These are phyloP conservation scores for Pythium pyrilobum DNA, from an alignment of 352 stramenopile genomes.

Conservation along the genomic window DNA sequence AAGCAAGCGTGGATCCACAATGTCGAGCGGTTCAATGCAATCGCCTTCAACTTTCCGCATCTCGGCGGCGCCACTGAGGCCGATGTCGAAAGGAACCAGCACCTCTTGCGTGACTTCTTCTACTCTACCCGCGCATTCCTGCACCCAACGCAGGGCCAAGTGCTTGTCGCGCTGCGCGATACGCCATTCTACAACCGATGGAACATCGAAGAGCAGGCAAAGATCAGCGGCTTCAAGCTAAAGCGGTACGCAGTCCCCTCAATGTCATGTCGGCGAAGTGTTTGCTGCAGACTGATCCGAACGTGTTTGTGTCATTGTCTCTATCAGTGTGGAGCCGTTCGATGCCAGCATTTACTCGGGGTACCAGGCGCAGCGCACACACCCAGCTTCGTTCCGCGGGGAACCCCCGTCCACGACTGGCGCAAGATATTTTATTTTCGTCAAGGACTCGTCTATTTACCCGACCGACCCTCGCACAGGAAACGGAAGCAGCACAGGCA, in stretches of 20 bases:
- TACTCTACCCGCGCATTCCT: slow-evolving; percentile 54
- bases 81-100: slow-evolving; percentile 81
- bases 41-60: slow-evolving; percentile 87
- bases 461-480: slow-evolving; percentile 25
- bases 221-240: slow-evolving; percentile 54
- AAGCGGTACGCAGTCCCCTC: slow-evolving; percentile 43
- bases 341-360: slow-evolving; percentile 60
- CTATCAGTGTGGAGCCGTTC: slow-evolving; percentile 52
- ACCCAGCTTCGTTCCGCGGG: slow-evolving; percentile 65
- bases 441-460: slow-evolving; percentile 28
- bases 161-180: slow-evolving; percentile 69
- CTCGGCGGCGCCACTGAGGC: slow-evolving; percentile 76
- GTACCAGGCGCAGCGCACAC: slow-evolving; percentile 73
- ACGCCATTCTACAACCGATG: slow-evolving; percentile 85
- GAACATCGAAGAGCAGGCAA: slow-evolving; percentile 67
- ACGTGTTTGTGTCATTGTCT: not conserved
- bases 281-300: not conserved
- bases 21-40: slow-evolving; percentile 47
- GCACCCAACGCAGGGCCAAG: slow-evolving; percentile 52
- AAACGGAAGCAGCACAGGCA: not conserved
- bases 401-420: slow-evolving; percentile 67
- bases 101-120: slow-evolving; percentile 72
- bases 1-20: slow-evolving; percentile 43
- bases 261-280: no score
- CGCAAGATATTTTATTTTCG: slow-evolving; percentile 67